Evolutionary conservation across 73 alveolate genomes (phyloP), one percentile per base, ranked within the genome.

Genomic region (Durusdinium trenchii): DNA sequence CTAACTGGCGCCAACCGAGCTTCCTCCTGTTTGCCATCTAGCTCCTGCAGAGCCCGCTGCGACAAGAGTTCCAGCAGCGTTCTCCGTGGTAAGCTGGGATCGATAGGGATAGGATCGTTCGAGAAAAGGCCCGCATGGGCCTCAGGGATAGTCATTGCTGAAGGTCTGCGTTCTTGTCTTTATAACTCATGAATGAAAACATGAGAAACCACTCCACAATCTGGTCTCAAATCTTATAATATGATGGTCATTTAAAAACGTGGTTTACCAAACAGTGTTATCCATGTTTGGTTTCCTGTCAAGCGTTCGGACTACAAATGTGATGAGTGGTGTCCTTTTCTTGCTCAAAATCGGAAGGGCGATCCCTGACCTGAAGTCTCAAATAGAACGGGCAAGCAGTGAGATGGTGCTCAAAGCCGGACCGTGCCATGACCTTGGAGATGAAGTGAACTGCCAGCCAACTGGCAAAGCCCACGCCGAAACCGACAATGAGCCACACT

Each of bases 121-220:
- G 76, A 51, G 38, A 84, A 51, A 32, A 84, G 54, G 76, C 94
- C 94, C 6, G 76, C 36, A 40, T 84, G 94, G 6, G n/a, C n/a
- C n/a, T n/a, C n/a, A n/a, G n/a, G n/a, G n/a, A n/a, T n/a, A n/a
- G n/a, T n/a, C n/a, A n/a, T n/a, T n/a, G n/a, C n/a, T n/a, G n/a
- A n/a, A n/a, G n/a, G n/a, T n/a, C n/a, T n/a, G n/a, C n/a, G n/a
- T n/a, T n/a, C n/a, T n/a, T n/a, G n/a, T n/a, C n/a, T n/a, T n/a
- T n/a, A n/a, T n/a, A n/a, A n/a, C n/a, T n/a, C n/a, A n/a, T n/a
- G n/a, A n/a, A n/a, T n/a, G n/a, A n/a, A n/a, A n/a, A n/a, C n/a
- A n/a, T n/a, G n/a, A n/a, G n/a, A n/a, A n/a, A n/a, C n/a, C n/a
- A n/a, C n/a, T n/a, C n/a, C n/a, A n/a, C n/a, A n/a, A n/a, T n/a